phyloP scores from a whole-genome alignment of 164 flowering plant species.

The Litsea cubeba region DNA sequence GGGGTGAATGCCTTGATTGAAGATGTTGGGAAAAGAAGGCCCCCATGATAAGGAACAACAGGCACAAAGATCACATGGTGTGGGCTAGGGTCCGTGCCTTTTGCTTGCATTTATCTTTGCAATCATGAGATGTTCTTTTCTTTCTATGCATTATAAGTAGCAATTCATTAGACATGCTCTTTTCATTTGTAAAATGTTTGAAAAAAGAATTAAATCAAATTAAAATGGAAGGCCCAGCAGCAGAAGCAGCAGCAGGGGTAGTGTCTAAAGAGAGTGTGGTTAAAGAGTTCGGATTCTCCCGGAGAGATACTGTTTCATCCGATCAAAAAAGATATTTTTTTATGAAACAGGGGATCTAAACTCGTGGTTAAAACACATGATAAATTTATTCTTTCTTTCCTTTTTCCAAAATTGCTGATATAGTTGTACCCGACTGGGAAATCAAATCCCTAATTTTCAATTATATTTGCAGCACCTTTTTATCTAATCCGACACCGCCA shows the following conservation, averaged over 20 bases:
- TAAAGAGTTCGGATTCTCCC: too few species aligned
- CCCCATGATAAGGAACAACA: conserved; percentile 18
- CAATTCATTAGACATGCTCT: not conserved
- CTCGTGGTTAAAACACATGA: not conserved
- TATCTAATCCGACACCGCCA: not conserved
- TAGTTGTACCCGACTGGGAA: not conserved
- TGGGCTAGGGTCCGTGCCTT: conserved; percentile 11
- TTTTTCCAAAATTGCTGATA: too few species aligned
- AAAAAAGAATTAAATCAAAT: too few species aligned
- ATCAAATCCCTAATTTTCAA: not conserved
- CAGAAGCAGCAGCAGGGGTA: too few species aligned
- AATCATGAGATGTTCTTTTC: conserved; percentile 17
- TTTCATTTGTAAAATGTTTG: not conserved
- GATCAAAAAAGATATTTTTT: too few species aligned
- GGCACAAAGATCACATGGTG: conserved; percentile 24
- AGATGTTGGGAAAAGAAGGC: conserved; percentile 18
- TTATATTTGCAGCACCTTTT: not conserved
- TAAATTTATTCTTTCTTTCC: not conserved
- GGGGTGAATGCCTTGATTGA: conserved; percentile 17
- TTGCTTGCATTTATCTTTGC: conserved; percentile 14
- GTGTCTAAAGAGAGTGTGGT: not conserved
- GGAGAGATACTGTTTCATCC: too few species aligned
- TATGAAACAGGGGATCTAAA: too few species aligned
- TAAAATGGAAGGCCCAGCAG: not conserved
- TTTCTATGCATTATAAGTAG: conserved; percentile 2